These are phyloP conservation scores for Saxispiralis lemnorum DNA, from an alignment of 495 filamentous ascomycete genomes.

Conservation along the genomic window DNA sequence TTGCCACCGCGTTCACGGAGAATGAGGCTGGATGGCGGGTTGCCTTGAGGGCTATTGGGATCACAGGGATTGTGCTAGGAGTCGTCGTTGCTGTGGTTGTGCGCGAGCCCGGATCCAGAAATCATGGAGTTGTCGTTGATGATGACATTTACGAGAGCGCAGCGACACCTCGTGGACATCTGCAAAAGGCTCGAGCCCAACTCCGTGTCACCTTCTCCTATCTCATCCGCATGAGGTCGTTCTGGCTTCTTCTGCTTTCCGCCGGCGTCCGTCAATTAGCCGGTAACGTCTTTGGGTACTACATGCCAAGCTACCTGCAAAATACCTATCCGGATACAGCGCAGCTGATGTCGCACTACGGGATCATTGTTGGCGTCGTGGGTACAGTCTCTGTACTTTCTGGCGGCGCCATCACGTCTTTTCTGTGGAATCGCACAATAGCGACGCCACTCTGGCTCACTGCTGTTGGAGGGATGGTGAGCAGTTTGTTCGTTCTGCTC, in stretches of 20 bases:
- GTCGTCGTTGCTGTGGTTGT: constrained; percentile 17
- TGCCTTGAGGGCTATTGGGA: constrained; percentile 20
- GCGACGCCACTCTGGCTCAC: constrained; percentile 18
- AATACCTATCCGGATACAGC: constrained; percentile 13
- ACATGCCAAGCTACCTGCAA: constrained; percentile 21
- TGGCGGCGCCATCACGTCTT: constrained; percentile 19
- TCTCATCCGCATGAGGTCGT: constrained; percentile 19
- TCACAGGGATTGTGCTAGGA: constrained; percentile 18
- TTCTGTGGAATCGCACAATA: constrained; percentile 12
- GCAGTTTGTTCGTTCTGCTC: constrained; percentile 20
- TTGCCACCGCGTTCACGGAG: constrained; percentile 17
- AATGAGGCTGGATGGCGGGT: constrained; percentile 17
- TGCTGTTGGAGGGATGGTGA: constrained; percentile 23
- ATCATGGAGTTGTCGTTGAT: not conserved
- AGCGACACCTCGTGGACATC: not conserved
- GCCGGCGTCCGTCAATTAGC: constrained; percentile 17
- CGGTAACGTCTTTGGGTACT: constrained; percentile 23
- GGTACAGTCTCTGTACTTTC: constrained; percentile 19
- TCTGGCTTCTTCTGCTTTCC: constrained; percentile 20
- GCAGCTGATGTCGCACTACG: constrained; percentile 17
- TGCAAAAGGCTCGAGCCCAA: constrained; percentile 5
- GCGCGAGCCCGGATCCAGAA: constrained; percentile 13
- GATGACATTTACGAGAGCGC: not conserved
- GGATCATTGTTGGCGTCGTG: constrained; percentile 23
- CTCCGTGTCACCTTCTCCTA: constrained; percentile 14